Percentiles rank a stretch among this genome's conserved stretches.
Conservation (phyloP, 305 asterid genomes). For the Fraxinus nigra region DNA sequence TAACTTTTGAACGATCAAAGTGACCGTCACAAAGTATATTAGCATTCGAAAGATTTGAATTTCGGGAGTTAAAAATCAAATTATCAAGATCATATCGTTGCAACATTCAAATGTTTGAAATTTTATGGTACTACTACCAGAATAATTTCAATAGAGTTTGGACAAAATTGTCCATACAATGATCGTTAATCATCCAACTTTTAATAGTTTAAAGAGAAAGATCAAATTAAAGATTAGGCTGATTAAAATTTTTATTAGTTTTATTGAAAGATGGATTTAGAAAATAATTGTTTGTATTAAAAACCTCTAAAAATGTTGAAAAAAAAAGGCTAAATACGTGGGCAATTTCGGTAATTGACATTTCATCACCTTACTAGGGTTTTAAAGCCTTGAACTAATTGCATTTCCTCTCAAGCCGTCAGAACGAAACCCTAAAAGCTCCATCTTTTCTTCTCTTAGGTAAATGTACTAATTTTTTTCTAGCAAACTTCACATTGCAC, state of each 20-base stretch:
- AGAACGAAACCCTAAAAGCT: constrained; percentile 33
- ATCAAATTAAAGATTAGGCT: not conserved
- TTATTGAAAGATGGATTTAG: not conserved
- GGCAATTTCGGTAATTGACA: constrained; percentile 14
- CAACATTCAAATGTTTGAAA: not conserved
- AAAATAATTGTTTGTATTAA: not conserved
- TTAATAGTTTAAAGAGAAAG: not conserved
- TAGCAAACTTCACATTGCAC: not conserved
- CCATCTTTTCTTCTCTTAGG: not conserved
- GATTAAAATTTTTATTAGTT: not conserved
- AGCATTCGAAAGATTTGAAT: not conserved
- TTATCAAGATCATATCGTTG: not conserved
- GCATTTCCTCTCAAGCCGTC: constrained; percentile 32
- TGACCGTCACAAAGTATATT: not conserved
- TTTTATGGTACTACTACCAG: too few relatives aligned
- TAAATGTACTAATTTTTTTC: not conserved
- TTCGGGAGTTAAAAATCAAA: not conserved
- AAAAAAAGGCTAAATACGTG: constrained; percentile 40
- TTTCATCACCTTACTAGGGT: constrained; percentile 32
- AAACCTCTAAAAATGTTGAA: not conserved
- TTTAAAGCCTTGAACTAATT: constrained; percentile 14
- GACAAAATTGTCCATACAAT: not conserved
- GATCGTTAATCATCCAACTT: not conserved
- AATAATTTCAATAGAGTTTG: not conserved
- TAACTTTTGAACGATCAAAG: not conserved